A percentile compares a stretch with the other conserved stretches of the same genome.
These are phyloP conservation scores for Termitomyces titanicus DNA, from an alignment of 768 basidiomycete genomes.

Conservation along the genomic window DNA sequence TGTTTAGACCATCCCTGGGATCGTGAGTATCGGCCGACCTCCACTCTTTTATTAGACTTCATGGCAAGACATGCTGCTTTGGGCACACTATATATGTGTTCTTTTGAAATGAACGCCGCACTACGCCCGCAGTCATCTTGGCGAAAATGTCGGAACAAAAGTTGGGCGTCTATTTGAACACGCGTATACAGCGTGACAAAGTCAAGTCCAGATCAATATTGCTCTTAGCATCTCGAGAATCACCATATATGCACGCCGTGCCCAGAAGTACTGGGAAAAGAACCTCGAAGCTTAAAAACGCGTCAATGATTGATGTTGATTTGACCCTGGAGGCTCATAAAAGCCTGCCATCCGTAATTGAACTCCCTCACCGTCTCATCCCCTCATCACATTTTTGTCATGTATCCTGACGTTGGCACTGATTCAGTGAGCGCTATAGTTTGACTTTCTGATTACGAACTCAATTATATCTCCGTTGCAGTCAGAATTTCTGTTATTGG, in stretches of 20 bases:
- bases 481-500: constrained; percentile 15
- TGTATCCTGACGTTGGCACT: background rate
- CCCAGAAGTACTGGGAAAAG: background rate
- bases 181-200: too few species aligned
- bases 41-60: background rate
- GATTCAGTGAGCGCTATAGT: background rate
- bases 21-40: background rate
- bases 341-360: background rate
- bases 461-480: background rate
- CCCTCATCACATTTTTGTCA: background rate
- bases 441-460: background rate
- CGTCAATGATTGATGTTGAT: background rate
- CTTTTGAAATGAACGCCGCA: background rate
- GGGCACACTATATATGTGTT: too few species aligned
- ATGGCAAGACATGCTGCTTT: background rate
- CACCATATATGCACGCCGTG: background rate
- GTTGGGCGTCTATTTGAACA: constrained; percentile 4
- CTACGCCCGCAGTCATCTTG: background rate
- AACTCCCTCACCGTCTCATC: too few species aligned
- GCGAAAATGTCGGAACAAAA: background rate
- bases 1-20: too few species aligned
- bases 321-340: background rate
- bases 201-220: background rate
- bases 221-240: background rate
- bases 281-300: background rate